Conservation (phyloP, 2,329 filamentous ascomycete genomes). For the Aspergillus neotritici region DNA sequence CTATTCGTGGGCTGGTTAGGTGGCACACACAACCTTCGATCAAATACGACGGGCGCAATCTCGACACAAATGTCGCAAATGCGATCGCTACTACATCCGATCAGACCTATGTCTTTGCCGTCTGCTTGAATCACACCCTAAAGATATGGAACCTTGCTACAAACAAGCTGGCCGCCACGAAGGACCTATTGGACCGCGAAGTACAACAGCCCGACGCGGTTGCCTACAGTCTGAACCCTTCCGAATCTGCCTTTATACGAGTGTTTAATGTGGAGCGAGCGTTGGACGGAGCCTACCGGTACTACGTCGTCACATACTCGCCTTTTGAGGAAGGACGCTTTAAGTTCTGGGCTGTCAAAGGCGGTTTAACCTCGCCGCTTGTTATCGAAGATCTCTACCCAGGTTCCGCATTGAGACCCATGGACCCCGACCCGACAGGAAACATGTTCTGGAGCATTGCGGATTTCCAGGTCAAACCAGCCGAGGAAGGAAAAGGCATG, state of each 20-base stretch:
- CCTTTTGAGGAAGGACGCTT: slow-evolving; percentile 84
- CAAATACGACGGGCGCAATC: slow-evolving; percentile 36
- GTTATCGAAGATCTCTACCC: slow-evolving; percentile 68
- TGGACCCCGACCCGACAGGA: slow-evolving; percentile 55
- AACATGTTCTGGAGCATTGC: slow-evolving; percentile 74
- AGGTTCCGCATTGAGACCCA: slow-evolving; percentile 58
- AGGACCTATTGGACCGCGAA: slow-evolving; percentile 68
- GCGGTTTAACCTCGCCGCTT: slow-evolving; percentile 52
- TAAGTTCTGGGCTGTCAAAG: slow-evolving; percentile 81
- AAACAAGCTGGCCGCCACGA: slow-evolving; percentile 68
- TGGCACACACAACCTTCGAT: slow-evolving; percentile 41
- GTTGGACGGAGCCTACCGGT: slow-evolving; percentile 44
- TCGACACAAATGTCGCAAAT: slow-evolving; percentile 41
- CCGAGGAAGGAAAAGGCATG: slow-evolving; percentile 50
- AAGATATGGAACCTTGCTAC: slow-evolving; percentile 84
- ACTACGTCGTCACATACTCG: slow-evolving; percentile 74
- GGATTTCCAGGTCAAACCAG: slow-evolving; percentile 62
- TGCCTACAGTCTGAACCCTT: slow-evolving; percentile 74
- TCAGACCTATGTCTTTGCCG: slow-evolving; percentile 59
- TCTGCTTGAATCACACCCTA: slow-evolving; percentile 82
- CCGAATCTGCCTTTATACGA: slow-evolving; percentile 69
- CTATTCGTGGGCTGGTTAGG: slow-evolving; percentile 43
- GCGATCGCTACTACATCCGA: slow-evolving; percentile 43
- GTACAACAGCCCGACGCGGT: slow-evolving; percentile 61
- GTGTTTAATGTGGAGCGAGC: slow-evolving; percentile 56